Percentiles rank a stretch among this genome's conserved stretches.
Conservation (phyloP, 73 alveolate genomes). For the Paraurostyla sp. region DNA sequence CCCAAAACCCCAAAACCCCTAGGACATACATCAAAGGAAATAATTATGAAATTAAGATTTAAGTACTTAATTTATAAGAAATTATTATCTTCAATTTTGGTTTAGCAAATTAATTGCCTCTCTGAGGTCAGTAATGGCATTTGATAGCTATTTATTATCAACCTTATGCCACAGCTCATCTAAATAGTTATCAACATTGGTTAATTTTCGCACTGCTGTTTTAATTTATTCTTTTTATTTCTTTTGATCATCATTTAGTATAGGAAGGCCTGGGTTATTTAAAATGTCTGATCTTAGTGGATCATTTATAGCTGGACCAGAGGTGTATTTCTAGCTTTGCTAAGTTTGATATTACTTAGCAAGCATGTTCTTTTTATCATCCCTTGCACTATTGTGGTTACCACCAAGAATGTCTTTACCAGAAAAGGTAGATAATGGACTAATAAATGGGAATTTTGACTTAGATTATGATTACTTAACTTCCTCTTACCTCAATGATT, state of each 20-base stretch:
- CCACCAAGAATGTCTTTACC: not conserved
- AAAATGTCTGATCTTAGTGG: not conserved
- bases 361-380: conserved; percentile 21
- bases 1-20: too few relatives aligned
- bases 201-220: conserved; percentile 24
- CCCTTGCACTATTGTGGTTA: not conserved
- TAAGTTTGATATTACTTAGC: not conserved
- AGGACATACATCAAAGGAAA: too few relatives aligned
- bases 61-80: not conserved
- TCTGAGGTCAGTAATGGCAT: conserved; percentile 6
- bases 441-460: conserved; percentile 32
- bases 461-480: not conserved
- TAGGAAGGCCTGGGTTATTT: not conserved
- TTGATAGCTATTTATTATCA: conserved; percentile 18
- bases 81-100: not conserved
- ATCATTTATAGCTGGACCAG: not conserved
- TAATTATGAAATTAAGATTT: too few relatives aligned
- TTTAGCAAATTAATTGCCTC: conserved; percentile 49
- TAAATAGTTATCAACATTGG: conserved; percentile 38
- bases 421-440: not conserved
- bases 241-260: not conserved
- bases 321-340: not conserved
- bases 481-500: too few relatives aligned
- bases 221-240: conserved; percentile 5
- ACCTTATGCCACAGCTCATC: conserved; percentile 31